A percentile compares a stretch with the other conserved stretches of the same genome.
Conservation (phyloP, 257 asterid species). For the Solanum boliviense region DNA sequence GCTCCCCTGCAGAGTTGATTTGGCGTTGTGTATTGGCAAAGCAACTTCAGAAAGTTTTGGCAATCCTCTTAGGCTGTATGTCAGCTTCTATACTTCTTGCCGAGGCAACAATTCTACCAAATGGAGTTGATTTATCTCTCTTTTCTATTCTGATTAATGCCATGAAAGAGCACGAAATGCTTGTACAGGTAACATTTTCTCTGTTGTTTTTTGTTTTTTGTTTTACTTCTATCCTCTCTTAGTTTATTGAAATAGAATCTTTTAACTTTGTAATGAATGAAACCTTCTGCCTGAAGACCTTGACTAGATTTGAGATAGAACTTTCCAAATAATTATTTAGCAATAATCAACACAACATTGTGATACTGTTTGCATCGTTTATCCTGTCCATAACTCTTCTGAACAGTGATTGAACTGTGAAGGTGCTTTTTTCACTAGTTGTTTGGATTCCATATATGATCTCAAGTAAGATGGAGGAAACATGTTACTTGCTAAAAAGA, state of each 20-base stretch:
- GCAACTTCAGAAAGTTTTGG: slow-evolving; percentile 50
- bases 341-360: neutral
- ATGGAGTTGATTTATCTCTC: slow-evolving; percentile 58
- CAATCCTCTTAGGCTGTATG: slow-evolving; percentile 59
- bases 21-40: slow-evolving; percentile 61
- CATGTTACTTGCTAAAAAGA: neutral
- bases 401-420: neutral
- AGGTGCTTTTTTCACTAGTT: neutral
- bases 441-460: neutral
- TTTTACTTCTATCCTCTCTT: neutral
- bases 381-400: neutral
- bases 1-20: slow-evolving; percentile 35
- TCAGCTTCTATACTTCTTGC: slow-evolving; percentile 70
- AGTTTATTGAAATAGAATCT: neutral
- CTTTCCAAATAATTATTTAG: neutral
- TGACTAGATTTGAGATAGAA: neutral
- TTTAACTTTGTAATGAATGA: neutral
- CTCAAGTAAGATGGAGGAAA: neutral
- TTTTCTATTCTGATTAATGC: slow-evolving; percentile 57
- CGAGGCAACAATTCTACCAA: slow-evolving; percentile 73
- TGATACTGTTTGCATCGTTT: neutral
- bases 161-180: slow-evolving; percentile 31
- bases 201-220: neutral
- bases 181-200: slow-evolving; percentile 51
- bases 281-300: neutral